Conservation (phyloP, 2,329 filamentous ascomycete species). For the Ramularia endophylla region DNA sequence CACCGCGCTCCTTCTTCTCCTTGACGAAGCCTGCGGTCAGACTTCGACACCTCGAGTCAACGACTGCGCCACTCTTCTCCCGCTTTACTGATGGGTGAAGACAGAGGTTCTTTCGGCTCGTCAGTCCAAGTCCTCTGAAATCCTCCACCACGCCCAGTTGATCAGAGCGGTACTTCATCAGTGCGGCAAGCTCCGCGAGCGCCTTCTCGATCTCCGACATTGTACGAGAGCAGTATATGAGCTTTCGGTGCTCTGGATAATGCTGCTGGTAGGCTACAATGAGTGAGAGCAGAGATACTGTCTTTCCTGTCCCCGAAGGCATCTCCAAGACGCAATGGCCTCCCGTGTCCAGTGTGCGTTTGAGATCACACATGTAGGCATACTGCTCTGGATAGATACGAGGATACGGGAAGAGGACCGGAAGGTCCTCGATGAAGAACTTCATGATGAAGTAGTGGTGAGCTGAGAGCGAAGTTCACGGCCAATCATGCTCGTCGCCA, state of each 20-base stretch:
- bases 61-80: conserved; percentile 89
- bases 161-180: conserved; percentile 92
- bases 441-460: conserved; percentile 52
- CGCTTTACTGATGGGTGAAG: conserved; percentile 92
- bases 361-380: conserved; percentile 81
- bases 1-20: conserved; percentile 92
- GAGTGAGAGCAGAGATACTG: conserved; percentile 85
- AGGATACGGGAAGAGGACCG: conserved; percentile 68
- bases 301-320: conserved; percentile 98
- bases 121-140: conserved; percentile 84
- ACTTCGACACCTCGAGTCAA: conserved; percentile 93
- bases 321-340: conserved; percentile 98
- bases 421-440: conserved; percentile 72
- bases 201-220: conserved; percentile 99
- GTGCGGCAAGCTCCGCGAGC: conserved; percentile 76
- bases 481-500: background rate
- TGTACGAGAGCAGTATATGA: conserved; percentile 98
- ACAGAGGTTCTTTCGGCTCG: conserved; percentile 95
- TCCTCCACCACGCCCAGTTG: conserved; percentile 89
- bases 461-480: background rate
- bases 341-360: conserved; percentile 82
- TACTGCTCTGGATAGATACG: conserved; percentile 69
- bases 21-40: conserved; percentile 95
- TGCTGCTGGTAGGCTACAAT: conserved; percentile 96
- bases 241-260: conserved; percentile 86